phyloP scores from a whole-genome alignment of 768 basidiomycete genomes.

The Leccinum incarnatum region DNA sequence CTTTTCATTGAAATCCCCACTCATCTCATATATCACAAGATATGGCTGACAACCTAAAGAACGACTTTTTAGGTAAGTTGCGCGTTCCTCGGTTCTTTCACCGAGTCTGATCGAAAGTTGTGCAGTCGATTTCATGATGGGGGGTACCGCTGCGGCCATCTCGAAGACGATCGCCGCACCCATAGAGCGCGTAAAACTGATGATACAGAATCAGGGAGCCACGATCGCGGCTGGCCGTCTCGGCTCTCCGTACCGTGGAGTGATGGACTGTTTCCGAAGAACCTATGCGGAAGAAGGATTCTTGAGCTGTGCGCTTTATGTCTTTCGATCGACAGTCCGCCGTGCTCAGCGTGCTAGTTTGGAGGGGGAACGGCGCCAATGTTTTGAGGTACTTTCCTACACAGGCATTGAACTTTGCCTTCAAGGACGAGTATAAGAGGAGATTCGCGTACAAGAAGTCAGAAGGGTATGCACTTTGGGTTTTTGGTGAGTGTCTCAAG shows the following conservation, averaged over 20 bases:
- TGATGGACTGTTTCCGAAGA: conserved; percentile 35
- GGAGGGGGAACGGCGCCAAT: conserved; percentile 46
- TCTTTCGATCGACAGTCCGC: not conserved
- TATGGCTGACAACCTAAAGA: conserved; percentile 13
- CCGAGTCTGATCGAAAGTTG: conserved; percentile 1
- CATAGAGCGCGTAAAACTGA: conserved; percentile 40
- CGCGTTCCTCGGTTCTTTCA: not conserved
- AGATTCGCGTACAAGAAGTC: conserved; percentile 36
- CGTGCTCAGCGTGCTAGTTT: conserved; percentile 29
- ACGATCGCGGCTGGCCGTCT: conserved; percentile 38
- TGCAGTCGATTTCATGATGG: conserved; percentile 38
- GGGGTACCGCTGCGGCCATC: conserved; percentile 34
- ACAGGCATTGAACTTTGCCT: conserved; percentile 47
- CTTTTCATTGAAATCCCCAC: conserved; percentile 16
- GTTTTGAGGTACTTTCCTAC: conserved; percentile 47
- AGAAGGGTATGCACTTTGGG: conserved; percentile 38
- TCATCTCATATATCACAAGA: conserved; percentile 4
- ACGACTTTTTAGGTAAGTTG: conserved; percentile 20
- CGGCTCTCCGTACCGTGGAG: conserved; percentile 35
- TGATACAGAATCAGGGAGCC: conserved; percentile 41
- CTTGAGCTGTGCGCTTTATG: conserved; percentile 30
- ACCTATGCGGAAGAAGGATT: conserved; percentile 38
- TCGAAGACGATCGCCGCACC: conserved; percentile 41
- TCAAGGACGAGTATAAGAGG: conserved; percentile 43
- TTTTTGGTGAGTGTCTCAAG: conserved; percentile 26